These are phyloP conservation scores for Diaporthe eres DNA, from an alignment of 2,329 filamentous ascomycete genomes.

Conservation along the genomic window DNA sequence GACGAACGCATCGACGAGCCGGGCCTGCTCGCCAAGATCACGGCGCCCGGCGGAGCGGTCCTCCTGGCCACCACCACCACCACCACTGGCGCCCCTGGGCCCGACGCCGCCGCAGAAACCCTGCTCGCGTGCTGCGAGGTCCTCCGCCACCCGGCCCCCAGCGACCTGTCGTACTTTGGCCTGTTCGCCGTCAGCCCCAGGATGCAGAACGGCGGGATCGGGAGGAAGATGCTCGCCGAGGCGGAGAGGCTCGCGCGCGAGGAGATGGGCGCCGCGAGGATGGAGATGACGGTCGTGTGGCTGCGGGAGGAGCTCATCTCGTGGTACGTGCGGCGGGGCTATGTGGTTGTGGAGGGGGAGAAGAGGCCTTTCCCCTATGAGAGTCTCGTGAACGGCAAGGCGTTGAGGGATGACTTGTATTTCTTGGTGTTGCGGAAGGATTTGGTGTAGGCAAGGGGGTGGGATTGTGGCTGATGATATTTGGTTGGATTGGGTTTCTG, in stretches of 20 bases:
- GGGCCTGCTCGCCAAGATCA: conserved; percentile 57
- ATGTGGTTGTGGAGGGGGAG: conserved; percentile 53
- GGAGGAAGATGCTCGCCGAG: conserved; percentile 55
- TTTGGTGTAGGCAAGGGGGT: neutral
- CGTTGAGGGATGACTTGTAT: conserved; percentile 59
- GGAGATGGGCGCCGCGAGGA: conserved; percentile 49
- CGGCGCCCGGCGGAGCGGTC: conserved; percentile 52
- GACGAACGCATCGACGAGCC: conserved; percentile 59
- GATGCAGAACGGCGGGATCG: conserved; percentile 60
- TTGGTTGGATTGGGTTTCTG: conserved; percentile 38
- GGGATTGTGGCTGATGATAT: neutral
- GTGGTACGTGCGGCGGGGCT: conserved; percentile 62
- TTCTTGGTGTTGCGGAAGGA: conserved; percentile 59
- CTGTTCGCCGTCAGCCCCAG: conserved; percentile 62
- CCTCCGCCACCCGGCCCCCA: conserved; percentile 45
- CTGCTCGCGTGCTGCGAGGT: conserved; percentile 63
- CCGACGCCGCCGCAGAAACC: neutral
- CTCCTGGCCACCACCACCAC: conserved; percentile 53
- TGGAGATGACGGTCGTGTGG: conserved; percentile 63
- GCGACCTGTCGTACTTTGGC: conserved; percentile 58
- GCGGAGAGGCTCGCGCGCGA: conserved; percentile 56
- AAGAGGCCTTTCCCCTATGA: conserved; percentile 59
- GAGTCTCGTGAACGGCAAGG: conserved; percentile 52
- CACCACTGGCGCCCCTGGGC: conserved; percentile 23
- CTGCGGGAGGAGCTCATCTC: conserved; percentile 58